Evolutionary conservation across 2,329 filamentous ascomycete species (phyloP), one percentile per base, ranked within the genome.

Genomic region (Alternaria postmessia): DNA sequence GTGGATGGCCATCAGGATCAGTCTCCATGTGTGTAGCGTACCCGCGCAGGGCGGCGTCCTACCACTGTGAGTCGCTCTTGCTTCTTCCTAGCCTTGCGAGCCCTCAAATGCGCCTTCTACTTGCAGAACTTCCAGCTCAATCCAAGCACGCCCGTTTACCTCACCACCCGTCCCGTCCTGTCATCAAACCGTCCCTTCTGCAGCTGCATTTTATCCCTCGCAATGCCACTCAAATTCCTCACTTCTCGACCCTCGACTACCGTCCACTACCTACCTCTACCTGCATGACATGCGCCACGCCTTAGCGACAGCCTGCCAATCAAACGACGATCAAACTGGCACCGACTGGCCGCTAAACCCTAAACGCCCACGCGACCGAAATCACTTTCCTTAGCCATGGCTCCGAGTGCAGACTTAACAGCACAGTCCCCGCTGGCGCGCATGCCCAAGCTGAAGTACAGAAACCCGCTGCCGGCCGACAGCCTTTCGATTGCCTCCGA

Each of bases 381-480:
- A 72, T 70, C 71, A 66, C 67, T 61, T 53, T 54, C 52, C 59
- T 61, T 59, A 62, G 66, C 64, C 61, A 76, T 76, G 74, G 71
- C 71, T 55, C 68, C 66, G 56, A 63, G 54, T 57, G 61, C 68
- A 66, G 67, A 72, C 59, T 59, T 70, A 64, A 69, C 68, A 69
- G 62, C 68, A 44, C 70, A 69, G 51, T 51, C 68, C 62, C 64
- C 66, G 57, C 68, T 63, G 54, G 63, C 66, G 41, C 73, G 75
- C 57, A 73, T 78, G 28, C 75, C 75, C 47, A 77, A 72, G 61
- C 67, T 78, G 58, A 71, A 70, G 43, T 77, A 76, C 63, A 73
- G 74, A 62, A 77, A 73, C 54, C 70, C 66, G 38, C 51, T 74
- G 58, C 73, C 71, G 52, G 44, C 68, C 56, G 66, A 72, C 41